Evolutionary conservation across 1,139 yeast species (phyloP), one percentile per base, ranked within the genome.

Genomic region (Geotrichum bryndzae): DNA sequence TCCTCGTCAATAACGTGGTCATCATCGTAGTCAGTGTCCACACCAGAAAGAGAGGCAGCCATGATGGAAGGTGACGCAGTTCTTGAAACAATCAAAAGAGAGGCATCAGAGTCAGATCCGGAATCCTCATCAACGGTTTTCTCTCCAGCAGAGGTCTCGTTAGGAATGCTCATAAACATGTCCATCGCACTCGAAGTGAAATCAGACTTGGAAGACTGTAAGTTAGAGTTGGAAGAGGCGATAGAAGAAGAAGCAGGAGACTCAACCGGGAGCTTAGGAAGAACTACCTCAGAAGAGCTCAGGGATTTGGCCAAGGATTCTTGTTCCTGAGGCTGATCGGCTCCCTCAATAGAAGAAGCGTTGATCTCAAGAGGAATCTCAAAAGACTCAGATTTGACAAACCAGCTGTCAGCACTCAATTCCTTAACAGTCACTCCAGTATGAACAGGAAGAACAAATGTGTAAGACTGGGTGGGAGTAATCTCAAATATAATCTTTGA

Each of bases 201-300:
- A 48, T 38, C 53, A 45, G 22, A 15, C 25, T n/a, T 38, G 18
- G 33, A 31, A 33, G 22, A 33, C 54, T 38, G 57, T 33, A 31
- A 23, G 22, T 18, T 48, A 53, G 56, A 53, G 23, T 23, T 29
- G 23, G 48, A 54, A 45, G 53, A n/a, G 33, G 27, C 18, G 4
- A 27, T 63, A 31, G 53, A 25, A 1, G 68, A 64, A 4, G 59
- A 50, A 1, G 54, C 31, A 7, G 66, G 64, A 8, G 68, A 63
- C 56, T 68, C 70, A 31, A 62, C 58, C 22, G 70, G 68, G 4
- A 68, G 63, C 41, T 64, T 62, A 13, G 71, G 71, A 27, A 68
- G 58, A n/a, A 68, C 61, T 8, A 68, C 66, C n/a, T 65, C 63
- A 7, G 69, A 65, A 7, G 64, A 59, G 18, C 61, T 59, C 54